phyloP scores from a whole-genome alignment of 1,284 basidiomycete genomes.

The Jaminaea rosea region DNA sequence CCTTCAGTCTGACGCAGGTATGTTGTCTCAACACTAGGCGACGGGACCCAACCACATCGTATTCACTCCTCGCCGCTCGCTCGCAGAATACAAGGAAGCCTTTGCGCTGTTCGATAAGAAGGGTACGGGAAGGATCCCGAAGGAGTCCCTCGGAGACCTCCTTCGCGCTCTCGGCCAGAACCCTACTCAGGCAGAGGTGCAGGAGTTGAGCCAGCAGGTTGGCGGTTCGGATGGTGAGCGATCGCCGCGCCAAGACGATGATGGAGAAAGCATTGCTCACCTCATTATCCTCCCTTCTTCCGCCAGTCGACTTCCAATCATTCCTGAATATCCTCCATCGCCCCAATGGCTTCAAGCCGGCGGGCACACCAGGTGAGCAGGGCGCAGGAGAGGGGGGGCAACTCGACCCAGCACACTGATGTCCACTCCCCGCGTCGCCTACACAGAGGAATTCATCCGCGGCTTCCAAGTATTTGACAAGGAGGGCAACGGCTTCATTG shows the following conservation, averaged over 20 bases:
- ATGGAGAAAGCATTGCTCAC: background rate
- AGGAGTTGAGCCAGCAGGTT: constrained; percentile 62
- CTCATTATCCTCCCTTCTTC: background rate
- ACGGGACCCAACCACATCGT: background rate
- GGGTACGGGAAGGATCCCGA: constrained; percentile 77
- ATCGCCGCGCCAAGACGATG: background rate
- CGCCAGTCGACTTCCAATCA: constrained; percentile 52
- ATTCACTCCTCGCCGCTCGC: background rate
- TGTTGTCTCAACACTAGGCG: background rate
- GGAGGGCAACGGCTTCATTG: constrained; percentile 92
- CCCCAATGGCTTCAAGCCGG: constrained; percentile 92
- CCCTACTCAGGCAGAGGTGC: constrained; percentile 91
- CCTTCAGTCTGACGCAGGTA: constrained; percentile 1
- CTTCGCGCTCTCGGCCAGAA: constrained; percentile 92
- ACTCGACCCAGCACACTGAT: background rate
- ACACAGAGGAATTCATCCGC: constrained; percentile 88
- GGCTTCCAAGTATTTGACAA: constrained; percentile 99
- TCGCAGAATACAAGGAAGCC: constrained; percentile 63
- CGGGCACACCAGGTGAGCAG: constrained; percentile 21
- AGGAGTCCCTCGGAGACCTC: constrained; percentile 86
- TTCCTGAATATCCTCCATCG: constrained; percentile 86
- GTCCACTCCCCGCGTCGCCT: background rate
- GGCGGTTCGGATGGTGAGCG: constrained; percentile 59
- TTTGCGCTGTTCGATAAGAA: constrained; percentile 97
- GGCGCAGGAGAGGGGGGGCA: background rate